These are phyloP conservation scores for Reutealis trisperma DNA, from an alignment of 345 rosid species.

Conservation along the genomic window DNA sequence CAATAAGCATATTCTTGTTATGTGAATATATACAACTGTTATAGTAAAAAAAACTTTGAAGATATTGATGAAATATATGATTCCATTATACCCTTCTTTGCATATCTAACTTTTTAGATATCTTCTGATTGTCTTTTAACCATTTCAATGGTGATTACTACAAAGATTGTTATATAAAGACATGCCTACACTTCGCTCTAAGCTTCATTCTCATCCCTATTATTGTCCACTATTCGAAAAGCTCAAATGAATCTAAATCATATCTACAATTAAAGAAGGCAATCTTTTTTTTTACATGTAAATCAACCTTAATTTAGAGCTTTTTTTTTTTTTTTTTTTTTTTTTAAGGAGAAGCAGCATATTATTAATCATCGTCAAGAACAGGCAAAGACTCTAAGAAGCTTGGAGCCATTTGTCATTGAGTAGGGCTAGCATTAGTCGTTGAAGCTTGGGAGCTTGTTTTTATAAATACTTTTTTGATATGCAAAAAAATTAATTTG, in stretches of 20 bases:
- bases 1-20: conserved; percentile 28
- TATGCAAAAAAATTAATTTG: too few relatives aligned
- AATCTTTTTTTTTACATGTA: neutral
- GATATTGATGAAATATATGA: conserved; percentile 4
- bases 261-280: too few relatives aligned
- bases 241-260: neutral
- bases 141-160: neutral
- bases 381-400: too few relatives aligned
- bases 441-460: too few relatives aligned
- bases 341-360: too few relatives aligned
- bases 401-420: too few relatives aligned
- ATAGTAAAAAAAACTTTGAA: conserved; percentile 3
- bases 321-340: too few relatives aligned
- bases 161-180: neutral
- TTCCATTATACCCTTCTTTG: conserved; percentile 15
- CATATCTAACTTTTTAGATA: conserved; percentile 19
- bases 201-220: conserved; percentile 1
- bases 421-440: too few relatives aligned
- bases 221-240: neutral
- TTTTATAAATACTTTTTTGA: too few relatives aligned
- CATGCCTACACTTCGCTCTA: neutral
- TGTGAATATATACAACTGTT: neutral
- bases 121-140: conserved; percentile 1
- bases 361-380: too few relatives aligned
- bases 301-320: too few relatives aligned